Evolutionary conservation across 129 eudicot genomes (phyloP).

Genomic region (Erigeron canadensis): DNA sequence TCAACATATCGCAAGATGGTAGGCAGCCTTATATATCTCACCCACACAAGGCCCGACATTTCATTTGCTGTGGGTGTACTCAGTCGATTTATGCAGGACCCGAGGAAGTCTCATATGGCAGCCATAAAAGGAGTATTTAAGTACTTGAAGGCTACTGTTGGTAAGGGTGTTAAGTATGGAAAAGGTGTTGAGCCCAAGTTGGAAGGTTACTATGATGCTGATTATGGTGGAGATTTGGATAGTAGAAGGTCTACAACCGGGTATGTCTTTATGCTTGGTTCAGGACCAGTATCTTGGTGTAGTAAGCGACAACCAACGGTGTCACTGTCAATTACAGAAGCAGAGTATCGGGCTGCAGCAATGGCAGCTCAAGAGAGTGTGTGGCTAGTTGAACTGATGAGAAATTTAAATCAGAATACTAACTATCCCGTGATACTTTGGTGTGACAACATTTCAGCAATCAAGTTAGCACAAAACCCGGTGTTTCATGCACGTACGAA

Average conservation of each 20-base stretch:
- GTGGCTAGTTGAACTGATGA: not conserved
- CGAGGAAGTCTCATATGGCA: not conserved
- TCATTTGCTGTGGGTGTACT: not conserved
- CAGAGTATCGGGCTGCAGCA: not conserved
- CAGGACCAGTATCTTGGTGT: not conserved
- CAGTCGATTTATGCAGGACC: not conserved
- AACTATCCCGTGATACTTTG: not conserved
- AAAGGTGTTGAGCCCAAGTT: not conserved
- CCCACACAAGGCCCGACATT: not conserved
- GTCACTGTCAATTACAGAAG: not conserved
- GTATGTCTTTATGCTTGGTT: not conserved
- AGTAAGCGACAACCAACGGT: constrained; percentile 4
- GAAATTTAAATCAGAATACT: not conserved
- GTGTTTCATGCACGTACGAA: constrained; percentile 1
- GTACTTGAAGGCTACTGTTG: not conserved
- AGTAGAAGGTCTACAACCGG: not conserved
- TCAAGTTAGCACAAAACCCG: not conserved
- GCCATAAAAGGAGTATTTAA: not conserved
- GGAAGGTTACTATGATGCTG: not conserved
- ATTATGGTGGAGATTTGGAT: not conserved
- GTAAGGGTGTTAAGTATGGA: not conserved
- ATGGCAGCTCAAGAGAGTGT: not conserved
- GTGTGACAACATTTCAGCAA: not conserved
- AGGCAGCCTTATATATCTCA: not conserved
- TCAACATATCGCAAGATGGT: not conserved